Conservation (phyloP, 2,329 filamentous ascomycete genomes). For the Seiridium cupressi region DNA sequence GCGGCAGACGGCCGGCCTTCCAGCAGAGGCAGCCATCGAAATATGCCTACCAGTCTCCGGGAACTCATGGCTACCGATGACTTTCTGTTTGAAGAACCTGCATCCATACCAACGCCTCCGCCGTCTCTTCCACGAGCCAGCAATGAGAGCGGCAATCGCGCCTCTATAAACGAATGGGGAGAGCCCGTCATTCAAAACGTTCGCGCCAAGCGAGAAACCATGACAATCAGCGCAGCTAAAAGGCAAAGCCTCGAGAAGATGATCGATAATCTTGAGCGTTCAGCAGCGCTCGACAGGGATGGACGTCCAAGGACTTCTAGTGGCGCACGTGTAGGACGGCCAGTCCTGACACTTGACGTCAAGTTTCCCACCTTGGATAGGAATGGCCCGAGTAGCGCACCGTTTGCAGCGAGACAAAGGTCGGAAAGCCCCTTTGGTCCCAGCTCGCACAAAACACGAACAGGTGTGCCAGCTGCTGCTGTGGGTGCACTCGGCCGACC, state of each 20-base stretch:
- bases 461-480: constrained; percentile 15
- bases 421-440: not conserved
- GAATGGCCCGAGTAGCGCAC: constrained; percentile 1
- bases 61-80: constrained; percentile 1
- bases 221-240: constrained; percentile 43
- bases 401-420: constrained; percentile 7
- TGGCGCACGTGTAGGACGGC: not conserved
- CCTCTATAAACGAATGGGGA: constrained; percentile 24
- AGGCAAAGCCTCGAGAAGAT: constrained; percentile 49
- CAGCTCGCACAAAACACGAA: constrained; percentile 10
- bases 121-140: constrained; percentile 36
- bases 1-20: constrained; percentile 15
- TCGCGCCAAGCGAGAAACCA: constrained; percentile 48
- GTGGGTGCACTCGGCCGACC: constrained; percentile 15
- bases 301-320: constrained; percentile 20
- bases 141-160: constrained; percentile 30
- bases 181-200: constrained; percentile 46
- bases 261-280: constrained; percentile 31
- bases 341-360: not conserved
- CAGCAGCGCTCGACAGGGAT: not conserved
- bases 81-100: constrained; percentile 20
- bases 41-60: constrained; percentile 18
- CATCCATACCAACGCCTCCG: constrained; percentile 41
- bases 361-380: not conserved
- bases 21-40: constrained; percentile 22